Evolutionary conservation across 164 flowering plant species (phyloP).

Genomic region (Hamamelis virginiana): DNA sequence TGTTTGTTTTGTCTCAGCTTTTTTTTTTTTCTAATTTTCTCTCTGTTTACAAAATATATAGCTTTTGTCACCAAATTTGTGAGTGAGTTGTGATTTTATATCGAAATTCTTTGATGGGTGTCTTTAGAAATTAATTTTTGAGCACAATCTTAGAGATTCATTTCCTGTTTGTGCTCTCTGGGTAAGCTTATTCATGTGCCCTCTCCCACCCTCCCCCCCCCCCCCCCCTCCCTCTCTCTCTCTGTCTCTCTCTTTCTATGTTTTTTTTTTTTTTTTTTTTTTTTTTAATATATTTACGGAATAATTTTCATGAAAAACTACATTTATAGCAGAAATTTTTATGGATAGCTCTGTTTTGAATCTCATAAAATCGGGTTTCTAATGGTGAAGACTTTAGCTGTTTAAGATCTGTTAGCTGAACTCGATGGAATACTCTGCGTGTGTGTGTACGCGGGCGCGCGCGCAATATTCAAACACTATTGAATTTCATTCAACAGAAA

Average conservation of each 20-base stretch:
- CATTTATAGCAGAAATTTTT: too few relatives aligned
- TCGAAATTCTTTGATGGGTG: not conserved
- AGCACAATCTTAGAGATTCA: not conserved
- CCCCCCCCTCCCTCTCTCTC: too few relatives aligned
- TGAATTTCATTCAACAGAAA: not conserved
- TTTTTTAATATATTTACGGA: too few relatives aligned
- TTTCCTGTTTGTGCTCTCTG: not conserved
- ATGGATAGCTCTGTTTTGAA: not conserved
- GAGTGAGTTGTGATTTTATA: not conserved
- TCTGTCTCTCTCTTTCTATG: too few relatives aligned
- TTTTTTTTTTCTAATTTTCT: not conserved
- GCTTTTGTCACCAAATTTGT: not conserved
- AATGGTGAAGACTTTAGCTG: not conserved
- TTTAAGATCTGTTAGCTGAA: not conserved
- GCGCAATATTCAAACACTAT: not conserved
- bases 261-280: too few relatives aligned
- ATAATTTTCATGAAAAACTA: not conserved
- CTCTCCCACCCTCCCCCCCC: too few relatives aligned
- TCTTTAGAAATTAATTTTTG: not conserved
- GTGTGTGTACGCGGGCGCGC: too few relatives aligned
- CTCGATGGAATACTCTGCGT: not conserved
- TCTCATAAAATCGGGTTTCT: not conserved
- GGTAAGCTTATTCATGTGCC: not conserved
- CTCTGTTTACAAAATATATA: not conserved
- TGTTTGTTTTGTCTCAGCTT: not conserved